These are phyloP conservation scores for Euphorbia pulcherrima DNA, from an alignment of 345 rosid genomes.

Conservation along the genomic window DNA sequence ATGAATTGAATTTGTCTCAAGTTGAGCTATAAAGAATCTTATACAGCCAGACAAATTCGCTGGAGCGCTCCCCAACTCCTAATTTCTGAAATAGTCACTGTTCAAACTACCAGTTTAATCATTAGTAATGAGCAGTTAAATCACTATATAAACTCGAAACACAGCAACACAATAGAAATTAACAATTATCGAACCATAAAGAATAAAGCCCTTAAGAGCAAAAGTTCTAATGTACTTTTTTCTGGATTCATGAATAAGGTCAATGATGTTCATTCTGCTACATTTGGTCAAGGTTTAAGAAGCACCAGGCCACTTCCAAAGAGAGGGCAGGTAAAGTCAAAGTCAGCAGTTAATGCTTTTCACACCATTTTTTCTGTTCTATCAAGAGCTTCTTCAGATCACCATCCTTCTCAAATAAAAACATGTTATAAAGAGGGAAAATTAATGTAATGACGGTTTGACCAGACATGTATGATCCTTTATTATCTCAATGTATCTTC, in stretches of 20 bases:
- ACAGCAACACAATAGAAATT: conserved; percentile 4
- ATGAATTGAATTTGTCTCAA: conserved; percentile 23
- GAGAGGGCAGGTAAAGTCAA: conserved; percentile 58
- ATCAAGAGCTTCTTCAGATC: conserved; percentile 35
- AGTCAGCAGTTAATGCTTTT: conserved; percentile 47
- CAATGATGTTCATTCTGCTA: conserved; percentile 12
- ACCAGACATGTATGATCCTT: conserved; percentile 3
- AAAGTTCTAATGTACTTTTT: neutral
- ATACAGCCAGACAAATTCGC: conserved; percentile 30
- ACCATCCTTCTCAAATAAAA: conserved; percentile 19
- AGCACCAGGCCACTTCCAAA: conserved; percentile 35
- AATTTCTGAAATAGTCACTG: conserved; percentile 6
- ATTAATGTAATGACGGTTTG: conserved; percentile 1
- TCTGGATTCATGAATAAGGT: conserved; percentile 39
- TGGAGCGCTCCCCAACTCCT: conserved; percentile 42
- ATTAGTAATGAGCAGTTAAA: neutral
- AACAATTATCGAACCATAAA: conserved; percentile 3
- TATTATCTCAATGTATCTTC: neutral
- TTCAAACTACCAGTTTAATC: neutral
- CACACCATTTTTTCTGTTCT: conserved; percentile 45
- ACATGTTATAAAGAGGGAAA: conserved; percentile 16
- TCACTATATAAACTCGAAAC: conserved; percentile 16
- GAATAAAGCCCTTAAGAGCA: neutral
- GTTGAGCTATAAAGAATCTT: conserved; percentile 30
- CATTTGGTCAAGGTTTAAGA: conserved; percentile 19